Base-by-base conservation (phyloP, 2,329 filamentous ascomycete species). In the Pseudogymnoascus sp. region DNA sequence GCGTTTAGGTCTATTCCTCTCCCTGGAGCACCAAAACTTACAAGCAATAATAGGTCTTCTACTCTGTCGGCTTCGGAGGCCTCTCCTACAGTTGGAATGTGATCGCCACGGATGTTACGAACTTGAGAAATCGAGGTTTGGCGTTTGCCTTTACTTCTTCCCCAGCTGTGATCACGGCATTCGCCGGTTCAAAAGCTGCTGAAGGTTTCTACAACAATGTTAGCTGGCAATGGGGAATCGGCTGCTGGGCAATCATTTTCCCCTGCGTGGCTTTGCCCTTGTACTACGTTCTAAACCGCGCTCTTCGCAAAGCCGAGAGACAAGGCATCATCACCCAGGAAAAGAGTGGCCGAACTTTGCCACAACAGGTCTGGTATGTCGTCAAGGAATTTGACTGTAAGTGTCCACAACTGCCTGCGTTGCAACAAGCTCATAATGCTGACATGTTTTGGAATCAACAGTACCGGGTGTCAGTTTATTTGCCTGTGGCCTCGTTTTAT, bases 161-260 rank as follows among this genome's bases (percentile, higher is more conserved):
- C 0, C 87, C 88, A 1, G 88, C 85, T 68, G 80, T 90, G 56
- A 80, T 85, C 67, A 88, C 86, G 2, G 83, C 85, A 3, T 90
- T 84, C 75, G 78, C 85, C 42, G 82, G 85, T 3, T 80, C 84
- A 0, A 81, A 79, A 29, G 80, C 87, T 64, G 80, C 83, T 0
- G 77, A 82, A 23, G 75, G 76, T 1, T 82, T 88, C 64, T 77
- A 85, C 61, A 70, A 77, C 0, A 74, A 81, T 3, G 75, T 79
- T 6, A 84, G 80, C 60, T 89, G 84, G 82, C 79, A 85, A 50
- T 90, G 87, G 87, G 86, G 80, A 1, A 89, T 87, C 68, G 87
- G 85, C 53, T 78, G 80, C 68, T 90, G 88, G 74, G 79, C 82
- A 59, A 84, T 90, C 67, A 80, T 90, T 64, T 75, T 85, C 5